These are phyloP conservation scores for Botrytis sinoallii DNA, from an alignment of 2,329 filamentous ascomycete genomes.

Conservation along the genomic window DNA sequence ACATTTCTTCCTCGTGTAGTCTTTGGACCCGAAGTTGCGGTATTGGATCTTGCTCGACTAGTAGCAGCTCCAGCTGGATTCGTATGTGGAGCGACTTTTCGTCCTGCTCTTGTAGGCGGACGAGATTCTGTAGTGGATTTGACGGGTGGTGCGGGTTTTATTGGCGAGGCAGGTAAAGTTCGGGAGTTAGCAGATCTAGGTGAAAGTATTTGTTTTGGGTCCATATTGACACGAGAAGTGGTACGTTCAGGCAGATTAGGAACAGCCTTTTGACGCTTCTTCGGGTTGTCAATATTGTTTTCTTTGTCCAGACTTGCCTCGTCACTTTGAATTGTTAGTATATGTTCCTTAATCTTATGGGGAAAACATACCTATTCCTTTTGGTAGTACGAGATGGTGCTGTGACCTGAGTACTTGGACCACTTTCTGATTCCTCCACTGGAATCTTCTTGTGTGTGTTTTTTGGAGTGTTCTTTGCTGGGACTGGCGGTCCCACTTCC, in stretches of 20 bases:
- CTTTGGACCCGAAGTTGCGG: constrained; percentile 42
- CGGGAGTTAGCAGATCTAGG: constrained; percentile 80
- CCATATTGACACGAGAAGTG: constrained; percentile 43
- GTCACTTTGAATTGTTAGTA: constrained; percentile 46
- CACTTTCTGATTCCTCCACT: constrained; percentile 28
- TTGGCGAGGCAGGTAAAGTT: constrained; percentile 32
- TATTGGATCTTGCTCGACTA: constrained; percentile 31
- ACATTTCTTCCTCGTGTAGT: constrained; percentile 56
- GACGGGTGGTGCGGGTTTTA: constrained; percentile 45
- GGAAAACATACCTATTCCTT: constrained; percentile 48
- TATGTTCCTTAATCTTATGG: background rate
- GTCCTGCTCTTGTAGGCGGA: constrained; percentile 50
- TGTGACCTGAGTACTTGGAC: constrained; percentile 26
- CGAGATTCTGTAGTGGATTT: constrained; percentile 55
- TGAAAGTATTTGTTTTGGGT: constrained; percentile 65
- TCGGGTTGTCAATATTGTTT: constrained; percentile 66
- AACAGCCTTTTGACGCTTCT: constrained; percentile 54
- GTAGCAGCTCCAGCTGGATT: constrained; percentile 23
- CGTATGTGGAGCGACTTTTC: constrained; percentile 34
- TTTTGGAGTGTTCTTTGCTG: constrained; percentile 25
- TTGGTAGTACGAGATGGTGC: constrained; percentile 43
- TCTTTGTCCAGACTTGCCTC: constrained; percentile 71
- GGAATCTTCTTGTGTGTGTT: constrained; percentile 31
- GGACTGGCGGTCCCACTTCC: constrained; percentile 22
- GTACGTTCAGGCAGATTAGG: constrained; percentile 38